Evolutionary conservation across 1,139 yeast genomes (phyloP).

Genomic region (Yamadazyma sp.): DNA sequence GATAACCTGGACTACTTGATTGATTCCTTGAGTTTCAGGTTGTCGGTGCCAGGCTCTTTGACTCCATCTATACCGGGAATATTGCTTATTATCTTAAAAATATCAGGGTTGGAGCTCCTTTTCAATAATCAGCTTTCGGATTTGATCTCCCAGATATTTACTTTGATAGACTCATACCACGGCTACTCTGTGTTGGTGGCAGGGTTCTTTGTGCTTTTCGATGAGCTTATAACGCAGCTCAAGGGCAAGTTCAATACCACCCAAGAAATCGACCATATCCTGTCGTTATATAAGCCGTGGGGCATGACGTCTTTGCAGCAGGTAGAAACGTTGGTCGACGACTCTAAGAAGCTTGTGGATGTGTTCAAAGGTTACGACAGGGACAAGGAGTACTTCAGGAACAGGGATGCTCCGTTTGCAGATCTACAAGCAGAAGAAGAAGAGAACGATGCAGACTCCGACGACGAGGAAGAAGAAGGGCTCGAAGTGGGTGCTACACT

Average conservation of each 20-base stretch:
- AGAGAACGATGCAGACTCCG: constrained; percentile 37
- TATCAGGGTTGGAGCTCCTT: constrained; percentile 68
- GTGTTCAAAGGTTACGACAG: constrained; percentile 30
- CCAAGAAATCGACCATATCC: constrained; percentile 14
- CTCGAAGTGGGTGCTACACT: constrained; percentile 15
- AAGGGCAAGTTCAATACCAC: constrained; percentile 29
- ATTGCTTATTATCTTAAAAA: constrained; percentile 60
- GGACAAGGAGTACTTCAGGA: constrained; percentile 33
- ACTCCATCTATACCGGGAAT: constrained; percentile 76
- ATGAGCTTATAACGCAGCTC: constrained; percentile 60
- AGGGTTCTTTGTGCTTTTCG: constrained; percentile 73
- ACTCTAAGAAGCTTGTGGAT: constrained; percentile 35
- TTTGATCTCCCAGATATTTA: constrained; percentile 69
- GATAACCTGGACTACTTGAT: constrained; percentile 79
- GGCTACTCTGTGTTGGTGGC: constrained; percentile 73
- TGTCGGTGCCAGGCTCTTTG: constrained; percentile 62
- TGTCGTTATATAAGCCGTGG: constrained; percentile 51
- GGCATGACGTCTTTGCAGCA: constrained; percentile 45
- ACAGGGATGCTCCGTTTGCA: constrained; percentile 35
- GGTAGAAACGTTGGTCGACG: constrained; percentile 40
- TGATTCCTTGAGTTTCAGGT: constrained; percentile 68
- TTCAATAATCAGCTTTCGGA: constrained; percentile 62
- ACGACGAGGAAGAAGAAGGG: constrained; percentile 21
- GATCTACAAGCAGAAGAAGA: constrained; percentile 28
- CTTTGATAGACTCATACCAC: constrained; percentile 78